These are phyloP conservation scores for Solanum gandarillasii DNA, from an alignment of 257 asterid species.

Conservation along the genomic window DNA sequence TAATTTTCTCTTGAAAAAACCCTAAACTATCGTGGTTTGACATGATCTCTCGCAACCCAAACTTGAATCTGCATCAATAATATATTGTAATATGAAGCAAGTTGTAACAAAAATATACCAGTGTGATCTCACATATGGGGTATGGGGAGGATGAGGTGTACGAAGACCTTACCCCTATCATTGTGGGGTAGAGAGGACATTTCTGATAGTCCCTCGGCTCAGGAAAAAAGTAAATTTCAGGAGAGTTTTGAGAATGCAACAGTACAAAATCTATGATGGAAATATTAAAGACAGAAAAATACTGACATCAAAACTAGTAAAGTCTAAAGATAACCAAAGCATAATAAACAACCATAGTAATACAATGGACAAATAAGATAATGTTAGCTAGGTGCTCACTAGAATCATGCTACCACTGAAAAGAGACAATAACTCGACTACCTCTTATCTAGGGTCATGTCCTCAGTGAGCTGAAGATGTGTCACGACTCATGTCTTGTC, in stretches of 20 bases:
- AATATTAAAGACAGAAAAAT: not conserved
- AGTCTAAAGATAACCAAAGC: not conserved
- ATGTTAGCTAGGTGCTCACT: not conserved
- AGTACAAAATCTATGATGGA: not conserved
- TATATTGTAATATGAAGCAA: not conserved
- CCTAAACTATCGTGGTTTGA: not conserved
- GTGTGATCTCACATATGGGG: not conserved
- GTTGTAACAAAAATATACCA: not conserved
- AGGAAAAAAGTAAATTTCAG: not conserved
- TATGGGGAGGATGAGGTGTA: not conserved
- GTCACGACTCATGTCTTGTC: not conserved
- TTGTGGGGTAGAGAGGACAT: not conserved
- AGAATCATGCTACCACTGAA: not conserved
- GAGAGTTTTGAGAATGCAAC: not conserved
- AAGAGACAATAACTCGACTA: not conserved
- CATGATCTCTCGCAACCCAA: not conserved
- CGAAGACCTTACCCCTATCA: not conserved
- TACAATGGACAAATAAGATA: not conserved
- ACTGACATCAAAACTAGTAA: not conserved
- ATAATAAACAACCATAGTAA: not conserved
- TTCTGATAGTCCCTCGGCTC: not conserved
- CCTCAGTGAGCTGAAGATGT: not conserved
- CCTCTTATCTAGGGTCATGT: not conserved
- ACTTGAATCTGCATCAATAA: not conserved
- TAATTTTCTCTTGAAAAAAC: not conserved